These are phyloP conservation scores for Colletotrichum plurivorum DNA, from an alignment of 2,329 filamentous ascomycete species.

Conservation along the genomic window DNA sequence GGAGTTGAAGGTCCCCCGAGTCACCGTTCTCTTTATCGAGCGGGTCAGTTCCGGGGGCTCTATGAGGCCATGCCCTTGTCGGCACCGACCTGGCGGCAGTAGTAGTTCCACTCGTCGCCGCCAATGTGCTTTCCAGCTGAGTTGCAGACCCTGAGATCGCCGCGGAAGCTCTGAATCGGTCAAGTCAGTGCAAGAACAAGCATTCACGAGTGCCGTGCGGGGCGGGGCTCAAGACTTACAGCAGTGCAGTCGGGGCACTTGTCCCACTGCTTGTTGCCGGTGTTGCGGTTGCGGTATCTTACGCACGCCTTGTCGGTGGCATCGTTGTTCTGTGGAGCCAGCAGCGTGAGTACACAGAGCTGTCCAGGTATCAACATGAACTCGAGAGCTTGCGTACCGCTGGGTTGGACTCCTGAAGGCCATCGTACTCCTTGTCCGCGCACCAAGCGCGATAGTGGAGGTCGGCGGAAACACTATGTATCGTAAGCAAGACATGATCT, in stretches of 20 bases:
- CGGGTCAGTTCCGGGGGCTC: not conserved
- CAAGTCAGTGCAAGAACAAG: too few relatives aligned
- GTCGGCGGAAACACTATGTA: not conserved
- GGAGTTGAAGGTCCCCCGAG: too few relatives aligned
- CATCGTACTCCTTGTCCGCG: not conserved
- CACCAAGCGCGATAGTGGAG: not conserved
- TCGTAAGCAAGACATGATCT: not conserved
- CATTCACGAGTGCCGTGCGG: too few relatives aligned
- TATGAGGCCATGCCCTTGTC: not conserved
- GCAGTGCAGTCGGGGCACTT: constrained; percentile 11
- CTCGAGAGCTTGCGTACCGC: not conserved
- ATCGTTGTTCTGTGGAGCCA: not conserved
- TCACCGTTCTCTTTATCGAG: too few relatives aligned
- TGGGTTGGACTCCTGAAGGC: not conserved
- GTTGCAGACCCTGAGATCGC: constrained; percentile 18
- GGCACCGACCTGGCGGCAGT: constrained; percentile 13
- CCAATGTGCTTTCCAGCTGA: constrained; percentile 12
- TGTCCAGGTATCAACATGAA: too few relatives aligned
- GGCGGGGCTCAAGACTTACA: not conserved
- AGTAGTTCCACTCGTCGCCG: constrained; percentile 18
- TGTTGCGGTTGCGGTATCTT: constrained; percentile 12
- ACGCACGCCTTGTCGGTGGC: constrained; percentile 5
- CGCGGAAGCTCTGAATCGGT: constrained; percentile 1
- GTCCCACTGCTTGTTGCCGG: constrained; percentile 21
- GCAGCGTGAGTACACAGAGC: not conserved